Conservation (phyloP, 2,329 filamentous ascomycete species). For the Hortaea werneckii region DNA sequence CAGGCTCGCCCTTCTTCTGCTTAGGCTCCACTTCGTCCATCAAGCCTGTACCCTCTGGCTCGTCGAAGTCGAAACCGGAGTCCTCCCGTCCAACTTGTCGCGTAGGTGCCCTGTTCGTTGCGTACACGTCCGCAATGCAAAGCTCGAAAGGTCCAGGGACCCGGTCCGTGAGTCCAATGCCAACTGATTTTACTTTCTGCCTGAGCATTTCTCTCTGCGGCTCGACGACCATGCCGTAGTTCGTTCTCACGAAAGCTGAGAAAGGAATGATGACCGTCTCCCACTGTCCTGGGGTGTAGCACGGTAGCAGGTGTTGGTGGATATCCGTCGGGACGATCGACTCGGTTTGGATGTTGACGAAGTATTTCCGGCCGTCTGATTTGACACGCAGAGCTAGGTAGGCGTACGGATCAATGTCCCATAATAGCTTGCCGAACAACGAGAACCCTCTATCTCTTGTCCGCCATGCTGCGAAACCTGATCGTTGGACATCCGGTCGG, state of each 20-base stretch:
- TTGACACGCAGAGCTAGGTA: constrained; percentile 84
- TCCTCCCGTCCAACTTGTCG: constrained; percentile 24
- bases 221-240: constrained; percentile 83
- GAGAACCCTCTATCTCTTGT: constrained; percentile 68
- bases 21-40: constrained; percentile 22
- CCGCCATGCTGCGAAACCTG: constrained; percentile 83
- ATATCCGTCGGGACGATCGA: constrained; percentile 89
- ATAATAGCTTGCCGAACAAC: constrained; percentile 74
- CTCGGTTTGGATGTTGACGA: constrained; percentile 92
- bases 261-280: constrained; percentile 89
- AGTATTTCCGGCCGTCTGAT: constrained; percentile 83
- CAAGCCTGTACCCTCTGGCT: constrained; percentile 17
- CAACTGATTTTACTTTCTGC: constrained; percentile 75
- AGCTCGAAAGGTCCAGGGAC: constrained; percentile 82
- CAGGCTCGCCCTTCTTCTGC: constrained; percentile 24
- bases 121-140: constrained; percentile 78
- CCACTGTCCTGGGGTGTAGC: constrained; percentile 73
- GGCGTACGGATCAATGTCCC: constrained; percentile 81
- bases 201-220: constrained; percentile 83
- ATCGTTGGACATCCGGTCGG: constrained; percentile 62
- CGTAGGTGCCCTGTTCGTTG: constrained; percentile 56
- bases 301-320: constrained; percentile 84
- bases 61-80: constrained; percentile 19
- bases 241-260: constrained; percentile 89
- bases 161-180: constrained; percentile 80